These are phyloP conservation scores for Grosmannia penicillata DNA, from an alignment of 2,329 filamentous ascomycete species.

Conservation along the genomic window DNA sequence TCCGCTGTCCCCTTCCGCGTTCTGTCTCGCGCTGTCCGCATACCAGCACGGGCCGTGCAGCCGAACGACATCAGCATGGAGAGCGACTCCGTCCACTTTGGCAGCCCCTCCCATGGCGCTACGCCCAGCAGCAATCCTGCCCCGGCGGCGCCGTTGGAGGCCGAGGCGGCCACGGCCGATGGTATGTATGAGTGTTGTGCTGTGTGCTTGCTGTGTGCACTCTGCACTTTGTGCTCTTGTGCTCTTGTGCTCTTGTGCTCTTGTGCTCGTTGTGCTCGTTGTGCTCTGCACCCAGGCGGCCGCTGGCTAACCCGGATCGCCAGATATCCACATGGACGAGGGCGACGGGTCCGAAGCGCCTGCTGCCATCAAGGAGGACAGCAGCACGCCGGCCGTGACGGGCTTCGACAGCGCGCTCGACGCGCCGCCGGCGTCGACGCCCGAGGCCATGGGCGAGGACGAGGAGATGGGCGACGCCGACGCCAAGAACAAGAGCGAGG, in stretches of 20 bases:
- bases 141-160: constrained; percentile 31
- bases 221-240: too few species aligned
- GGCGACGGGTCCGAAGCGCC: constrained; percentile 16
- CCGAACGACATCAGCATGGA: constrained; percentile 33
- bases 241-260: background rate
- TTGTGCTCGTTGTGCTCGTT: background rate
- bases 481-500: constrained; percentile 5
- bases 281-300: too few species aligned
- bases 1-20: background rate
- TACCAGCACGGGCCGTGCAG: background rate
- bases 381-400: constrained; percentile 40
- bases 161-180: constrained; percentile 23
- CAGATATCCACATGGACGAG: constrained; percentile 52
- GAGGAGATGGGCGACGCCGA: constrained; percentile 1
- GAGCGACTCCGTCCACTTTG: constrained; percentile 39
- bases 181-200: constrained; percentile 23
- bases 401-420: constrained; percentile 51
- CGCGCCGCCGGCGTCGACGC: constrained; percentile 48
- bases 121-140: constrained; percentile 43
- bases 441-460: constrained; percentile 56
- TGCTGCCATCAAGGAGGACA: constrained; percentile 42
- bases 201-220: background rate
- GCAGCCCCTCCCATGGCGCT: constrained; percentile 39
- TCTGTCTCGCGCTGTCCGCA: background rate
- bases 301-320: background rate